A percentile compares a stretch with the other conserved stretches of the same genome.
Evolutionary conservation across 176 grass and related monocot genomes (phyloP).

Genomic region (Chloris gayana): DNA sequence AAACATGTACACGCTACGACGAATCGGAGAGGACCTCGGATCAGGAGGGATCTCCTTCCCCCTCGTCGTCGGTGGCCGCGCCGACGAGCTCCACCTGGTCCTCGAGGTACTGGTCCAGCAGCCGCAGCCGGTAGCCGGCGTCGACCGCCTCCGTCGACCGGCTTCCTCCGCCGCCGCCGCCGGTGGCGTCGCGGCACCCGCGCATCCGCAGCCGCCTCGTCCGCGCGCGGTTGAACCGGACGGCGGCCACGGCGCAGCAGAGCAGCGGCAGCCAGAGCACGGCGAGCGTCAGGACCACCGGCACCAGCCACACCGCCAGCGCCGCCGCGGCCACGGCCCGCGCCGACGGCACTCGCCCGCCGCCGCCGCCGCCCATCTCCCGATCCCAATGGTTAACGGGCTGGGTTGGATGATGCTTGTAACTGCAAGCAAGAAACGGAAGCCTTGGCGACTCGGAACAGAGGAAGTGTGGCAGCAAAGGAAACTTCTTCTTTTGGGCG

Average conservation of each 20-base stretch:
- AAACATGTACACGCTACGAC: too few species aligned
- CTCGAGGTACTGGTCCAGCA: slow-evolving; percentile 64
- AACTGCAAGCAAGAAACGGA: neutral
- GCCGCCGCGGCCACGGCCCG: slow-evolving; percentile 20
- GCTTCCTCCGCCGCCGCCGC: neutral
- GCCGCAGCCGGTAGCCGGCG: slow-evolving; percentile 8
- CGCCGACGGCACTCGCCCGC: slow-evolving; percentile 19
- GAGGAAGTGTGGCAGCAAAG: neutral
- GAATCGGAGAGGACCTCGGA: neutral
- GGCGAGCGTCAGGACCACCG: slow-evolving; percentile 45
- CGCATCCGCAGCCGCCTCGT: neutral
- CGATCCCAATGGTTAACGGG: neutral
- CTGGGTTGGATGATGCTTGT: neutral
- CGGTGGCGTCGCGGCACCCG: neutral
- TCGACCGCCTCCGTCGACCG: neutral
- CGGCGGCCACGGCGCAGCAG: slow-evolving; percentile 48
- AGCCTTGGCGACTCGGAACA: too few species aligned
- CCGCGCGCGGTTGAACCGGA: slow-evolving; percentile 44
- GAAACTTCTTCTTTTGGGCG: neutral
- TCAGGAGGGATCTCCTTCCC: neutral
- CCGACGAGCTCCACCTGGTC: slow-evolving; percentile 74
- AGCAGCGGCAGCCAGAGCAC: slow-evolving; percentile 55
- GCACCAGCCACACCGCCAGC: slow-evolving; percentile 38
- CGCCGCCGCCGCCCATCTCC: neutral
- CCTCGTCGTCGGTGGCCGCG: neutral